phyloP scores from a whole-genome alignment of 2,329 filamentous ascomycete species.

The Ramichloridium luteum region DNA sequence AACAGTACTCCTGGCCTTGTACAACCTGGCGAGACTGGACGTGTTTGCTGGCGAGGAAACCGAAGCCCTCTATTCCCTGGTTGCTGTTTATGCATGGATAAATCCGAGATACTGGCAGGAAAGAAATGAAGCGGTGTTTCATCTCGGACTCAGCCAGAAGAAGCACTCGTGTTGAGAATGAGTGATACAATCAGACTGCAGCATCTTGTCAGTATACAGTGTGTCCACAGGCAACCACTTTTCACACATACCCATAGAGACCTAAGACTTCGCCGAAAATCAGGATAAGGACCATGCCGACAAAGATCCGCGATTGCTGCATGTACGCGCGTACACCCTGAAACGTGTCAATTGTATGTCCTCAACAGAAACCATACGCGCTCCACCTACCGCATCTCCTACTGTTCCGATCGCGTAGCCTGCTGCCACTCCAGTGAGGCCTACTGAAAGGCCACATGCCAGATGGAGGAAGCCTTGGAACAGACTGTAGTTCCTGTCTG shows the following conservation, averaged over 20 bases:
- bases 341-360: background rate
- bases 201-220: conserved; percentile 17
- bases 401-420: conserved; percentile 95
- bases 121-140: too few relatives aligned
- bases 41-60: too few relatives aligned
- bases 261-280: conserved; percentile 98
- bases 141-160: too few relatives aligned
- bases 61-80: too few relatives aligned
- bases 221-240: too few relatives aligned
- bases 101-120: too few relatives aligned
- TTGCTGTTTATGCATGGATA: too few relatives aligned
- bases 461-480: conserved; percentile 94
- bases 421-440: conserved; percentile 81
- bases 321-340: conserved; percentile 84
- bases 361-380: background rate
- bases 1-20: too few relatives aligned
- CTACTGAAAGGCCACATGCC: conserved; percentile 78
- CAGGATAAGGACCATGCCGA: conserved; percentile 95
- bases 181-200: conserved; percentile 77
- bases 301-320: conserved; percentile 89
- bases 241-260: conserved; percentile 82
- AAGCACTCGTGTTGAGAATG: conserved; percentile 63
- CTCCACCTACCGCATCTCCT: conserved; percentile 60
- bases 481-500: conserved; percentile 59
- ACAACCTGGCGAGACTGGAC: too few relatives aligned